Base-by-base conservation (phyloP, 116 monocot species). In the Phalaenopsis hybrid region DNA sequence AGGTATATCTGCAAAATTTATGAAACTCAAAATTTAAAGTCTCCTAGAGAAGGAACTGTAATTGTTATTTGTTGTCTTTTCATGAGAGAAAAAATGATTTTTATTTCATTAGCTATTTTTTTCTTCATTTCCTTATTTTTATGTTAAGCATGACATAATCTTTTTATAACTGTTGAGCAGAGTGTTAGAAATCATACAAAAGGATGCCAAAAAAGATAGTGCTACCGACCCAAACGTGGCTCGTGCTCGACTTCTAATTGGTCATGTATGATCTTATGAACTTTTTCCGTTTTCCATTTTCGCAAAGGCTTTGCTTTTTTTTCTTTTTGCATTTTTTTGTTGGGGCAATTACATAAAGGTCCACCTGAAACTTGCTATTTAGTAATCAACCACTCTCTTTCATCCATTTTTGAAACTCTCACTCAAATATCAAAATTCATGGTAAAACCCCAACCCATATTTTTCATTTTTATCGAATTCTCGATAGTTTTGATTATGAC, bases 111-210 rank as follows among this genome's bases (percentile, higher is more conserved):
- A 41, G 11, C 33, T 34, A 34, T 72, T 12, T 37, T 16, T 31
- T 72, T 41, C 72, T 41, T 72, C 67, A 67, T 67, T 67, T 25
- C 25, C 25, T 12, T 72, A 4, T 72, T 72, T 31, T 41, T 34
- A 41, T 72, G 8, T 5, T 72, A 10, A 67, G 8, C 55, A 55
- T 72, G 72, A 34, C 15, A 34, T 72, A 3, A 10, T 17, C 21
- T 46, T 75, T 20, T 45, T n/a, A 75, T 75, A 21, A 45, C 16
- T 20, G 31, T 75, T 75, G 75, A 46, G 15, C 51, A 98, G 97
- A 76, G 97, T 98, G 31, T 85, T 93, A 81, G 87, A 91, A 31
- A 98, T 98, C 75, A 98, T 98, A 92, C 79, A 51, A 78, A 85
- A 59, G 75, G 97, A 98, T 89, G 91, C 94, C 61, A 79, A 90